These are phyloP conservation scores for Nematodospora anomalae DNA, from an alignment of 1,139 yeast genomes.

Conservation along the genomic window DNA sequence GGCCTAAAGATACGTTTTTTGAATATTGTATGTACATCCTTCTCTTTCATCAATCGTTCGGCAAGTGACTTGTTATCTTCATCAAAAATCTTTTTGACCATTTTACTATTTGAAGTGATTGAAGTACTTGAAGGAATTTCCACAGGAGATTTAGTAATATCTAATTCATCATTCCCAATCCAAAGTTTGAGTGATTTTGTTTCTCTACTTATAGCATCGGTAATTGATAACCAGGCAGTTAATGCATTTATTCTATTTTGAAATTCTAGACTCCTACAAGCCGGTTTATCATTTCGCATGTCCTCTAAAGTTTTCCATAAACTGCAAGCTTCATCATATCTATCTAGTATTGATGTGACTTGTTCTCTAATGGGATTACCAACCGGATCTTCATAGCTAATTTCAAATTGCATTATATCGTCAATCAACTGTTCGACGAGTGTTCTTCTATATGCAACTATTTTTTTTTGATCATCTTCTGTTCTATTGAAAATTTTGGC, in stretches of 20 bases:
- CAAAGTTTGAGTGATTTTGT: constrained; percentile 55
- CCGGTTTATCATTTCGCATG: constrained; percentile 77
- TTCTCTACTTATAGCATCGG: constrained; percentile 66
- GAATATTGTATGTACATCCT: constrained; percentile 72
- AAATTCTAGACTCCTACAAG: constrained; percentile 65
- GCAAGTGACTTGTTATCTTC: constrained; percentile 72
- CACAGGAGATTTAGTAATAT: constrained; percentile 45
- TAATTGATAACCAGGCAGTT: constrained; percentile 80
- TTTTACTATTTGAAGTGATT: constrained; percentile 25
- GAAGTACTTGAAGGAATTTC: constrained; percentile 27
- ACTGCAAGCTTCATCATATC: constrained; percentile 68
- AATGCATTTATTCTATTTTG: constrained; percentile 70
- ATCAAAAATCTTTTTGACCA: constrained; percentile 46
- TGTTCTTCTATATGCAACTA: constrained; percentile 70
- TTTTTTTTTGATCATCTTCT: constrained; percentile 73
- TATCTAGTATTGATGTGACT: constrained; percentile 57
- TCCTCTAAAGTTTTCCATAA: constrained; percentile 81
- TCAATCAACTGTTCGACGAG: constrained; percentile 73
- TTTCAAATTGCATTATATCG: constrained; percentile 65
- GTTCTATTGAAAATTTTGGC: constrained; percentile 83
- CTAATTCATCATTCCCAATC: constrained; percentile 83
- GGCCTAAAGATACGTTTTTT: constrained; percentile 57
- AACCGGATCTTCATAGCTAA: constrained; percentile 39
- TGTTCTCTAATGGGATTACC: constrained; percentile 42
- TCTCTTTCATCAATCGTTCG: constrained; percentile 82